A percentile compares a stretch with the other conserved stretches of the same genome.
Conservation (phyloP, 164 flowering plant species). For the Santalum album region DNA sequence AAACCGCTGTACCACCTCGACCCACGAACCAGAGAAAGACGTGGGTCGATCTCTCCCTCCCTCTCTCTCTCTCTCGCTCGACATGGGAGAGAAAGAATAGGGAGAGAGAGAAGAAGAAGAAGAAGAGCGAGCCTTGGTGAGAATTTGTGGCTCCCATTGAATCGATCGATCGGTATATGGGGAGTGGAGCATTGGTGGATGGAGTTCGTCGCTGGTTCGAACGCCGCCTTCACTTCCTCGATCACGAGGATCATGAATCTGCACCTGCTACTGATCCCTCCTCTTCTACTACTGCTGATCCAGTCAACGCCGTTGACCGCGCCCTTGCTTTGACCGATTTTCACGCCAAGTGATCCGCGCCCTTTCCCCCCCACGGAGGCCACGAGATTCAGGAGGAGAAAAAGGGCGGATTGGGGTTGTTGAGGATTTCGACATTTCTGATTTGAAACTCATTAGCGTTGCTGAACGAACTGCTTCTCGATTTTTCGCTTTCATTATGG, state of each 20-base stretch:
- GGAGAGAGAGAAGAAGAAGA: too few relatives aligned
- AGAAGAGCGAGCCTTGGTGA: neutral
- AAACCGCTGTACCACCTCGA: too few relatives aligned
- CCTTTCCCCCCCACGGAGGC: neutral
- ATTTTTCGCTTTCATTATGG: neutral
- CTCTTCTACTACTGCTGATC: neutral
- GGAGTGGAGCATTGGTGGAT: conserved; percentile 47
- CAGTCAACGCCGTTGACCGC: neutral
- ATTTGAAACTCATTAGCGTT: neutral
- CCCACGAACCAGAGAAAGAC: too few relatives aligned
- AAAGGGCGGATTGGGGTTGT: too few relatives aligned
- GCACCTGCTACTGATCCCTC: neutral
- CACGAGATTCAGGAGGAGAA: too few relatives aligned
- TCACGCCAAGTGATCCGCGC: neutral
- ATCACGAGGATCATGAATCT: neutral
- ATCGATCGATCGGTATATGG: conserved; percentile 11
- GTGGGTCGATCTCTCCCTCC: too few relatives aligned
- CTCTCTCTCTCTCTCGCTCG: too few relatives aligned
- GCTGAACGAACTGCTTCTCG: neutral
- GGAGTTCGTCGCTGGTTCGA: conserved; percentile 58
- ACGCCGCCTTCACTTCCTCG: conserved; percentile 14
- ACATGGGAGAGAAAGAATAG: too few relatives aligned
- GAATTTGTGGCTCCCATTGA: neutral
- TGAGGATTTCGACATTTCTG: neutral
- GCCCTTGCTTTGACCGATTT: neutral